Base-by-base conservation (phyloP, 768 basidiomycete species). In the Jaapia argillacea region DNA sequence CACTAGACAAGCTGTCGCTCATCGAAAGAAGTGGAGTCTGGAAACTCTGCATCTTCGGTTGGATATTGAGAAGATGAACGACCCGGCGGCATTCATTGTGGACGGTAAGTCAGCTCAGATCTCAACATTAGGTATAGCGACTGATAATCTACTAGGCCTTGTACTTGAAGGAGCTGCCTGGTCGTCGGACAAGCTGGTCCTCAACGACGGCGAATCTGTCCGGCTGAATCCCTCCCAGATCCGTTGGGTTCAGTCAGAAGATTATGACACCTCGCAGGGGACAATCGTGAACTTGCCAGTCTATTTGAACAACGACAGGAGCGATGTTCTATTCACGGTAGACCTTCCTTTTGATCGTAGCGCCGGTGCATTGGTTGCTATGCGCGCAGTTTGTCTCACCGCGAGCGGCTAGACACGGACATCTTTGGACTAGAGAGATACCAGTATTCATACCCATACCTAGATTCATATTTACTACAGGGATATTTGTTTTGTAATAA, bases 1-100 rank as follows among this genome's bases (percentile, higher is more conserved):
- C 2, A 93, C 91, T 2, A 74, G 94, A 41, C 94, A 99, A 61
- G 80, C 88, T n/a, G 86, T 92, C 4, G 96, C 94, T 2, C 93
- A 97, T 58, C 72, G 81, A 44, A 90, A 85, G 65, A 79, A 81
- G 51, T 89, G 88, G 85, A 93, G 90, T 61, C 64, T 99, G 49
- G 94, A 99, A 62, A 90, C 88, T 5, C 59, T 98, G 53, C 68
- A 76, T 45, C 62, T 98, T 27, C 66, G 81, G 45, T 68, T 99
- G 18, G 89, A 89, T 44, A 76, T 97, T 24, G 91, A 86, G 51
- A 71, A 77, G 25, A 79, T 83, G 36, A 87, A 75, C 51, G 82
- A 85, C 48, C 79, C 81, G 2, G 74, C 72, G 46, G 81, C 84
- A 2, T 98, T 91, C 62, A 77, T 86, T 38, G 74, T 97, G 5